A percentile compares a stretch with the other conserved stretches of the same genome.
Evolutionary conservation across 495 filamentous ascomycete species (phyloP).

Genomic region (Aspergillus egyptiacus): DNA sequence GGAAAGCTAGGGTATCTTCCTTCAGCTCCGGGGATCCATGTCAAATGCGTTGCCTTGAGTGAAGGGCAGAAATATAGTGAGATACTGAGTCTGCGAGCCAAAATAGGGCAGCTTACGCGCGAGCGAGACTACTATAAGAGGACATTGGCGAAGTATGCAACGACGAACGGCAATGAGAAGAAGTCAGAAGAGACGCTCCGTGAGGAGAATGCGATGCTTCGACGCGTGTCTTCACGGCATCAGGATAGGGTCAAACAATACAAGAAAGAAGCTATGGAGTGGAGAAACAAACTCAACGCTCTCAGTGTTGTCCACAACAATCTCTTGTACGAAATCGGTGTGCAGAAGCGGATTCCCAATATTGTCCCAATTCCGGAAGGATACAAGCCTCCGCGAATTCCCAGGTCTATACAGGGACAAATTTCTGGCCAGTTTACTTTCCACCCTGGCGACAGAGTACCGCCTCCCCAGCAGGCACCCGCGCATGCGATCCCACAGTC

Average conservation of each 20-base stretch:
- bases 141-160: constrained; percentile 12
- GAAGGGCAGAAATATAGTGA: constrained; percentile 14
- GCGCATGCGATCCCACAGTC: too few species aligned
- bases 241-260: constrained; percentile 18
- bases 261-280: constrained; percentile 20
- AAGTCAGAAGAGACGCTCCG: constrained; percentile 19
- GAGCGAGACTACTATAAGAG: constrained; percentile 23
- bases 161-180: constrained; percentile 21
- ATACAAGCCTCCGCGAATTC: constrained; percentile 17
- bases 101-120: constrained; percentile 14
- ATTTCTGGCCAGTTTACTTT: not conserved
- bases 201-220: constrained; percentile 22
- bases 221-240: constrained; percentile 17
- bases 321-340: constrained; percentile 22
- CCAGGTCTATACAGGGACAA: constrained; percentile 1
- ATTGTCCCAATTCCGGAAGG: constrained; percentile 14
- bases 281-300: constrained; percentile 18
- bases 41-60: constrained; percentile 20
- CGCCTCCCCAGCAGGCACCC: not conserved
- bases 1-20: constrained; percentile 25
- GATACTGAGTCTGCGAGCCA: constrained; percentile 8
- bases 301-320: constrained; percentile 20
- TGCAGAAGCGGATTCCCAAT: constrained; percentile 14
- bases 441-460: not conserved
- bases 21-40: constrained; percentile 21